Evolutionary conservation across 2,329 filamentous ascomycete species (phyloP).

Genomic region (Colletotrichum sp.): DNA sequence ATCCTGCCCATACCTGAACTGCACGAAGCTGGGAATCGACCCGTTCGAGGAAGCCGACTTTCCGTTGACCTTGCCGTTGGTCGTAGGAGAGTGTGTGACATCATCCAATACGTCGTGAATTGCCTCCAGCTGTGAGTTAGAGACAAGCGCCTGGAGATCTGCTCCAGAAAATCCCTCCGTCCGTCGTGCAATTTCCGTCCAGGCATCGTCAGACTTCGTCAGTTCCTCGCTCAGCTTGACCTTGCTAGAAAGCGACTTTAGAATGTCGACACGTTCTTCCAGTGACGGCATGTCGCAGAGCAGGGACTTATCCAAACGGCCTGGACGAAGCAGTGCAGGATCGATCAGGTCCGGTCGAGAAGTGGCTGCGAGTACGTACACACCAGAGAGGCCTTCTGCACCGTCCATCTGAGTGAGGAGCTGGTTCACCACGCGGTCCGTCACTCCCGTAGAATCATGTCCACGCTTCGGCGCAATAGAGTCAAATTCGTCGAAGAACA

Average conservation of each 20-base stretch:
- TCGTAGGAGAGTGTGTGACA: slow-evolving; percentile 30
- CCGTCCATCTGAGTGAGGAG: slow-evolving; percentile 99
- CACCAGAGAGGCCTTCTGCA: slow-evolving; percentile 90
- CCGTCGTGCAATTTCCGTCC: slow-evolving; percentile 76
- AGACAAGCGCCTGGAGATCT: slow-evolving; percentile 92
- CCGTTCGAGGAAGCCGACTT: slow-evolving; percentile 24
- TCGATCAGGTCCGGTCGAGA: slow-evolving; percentile 94
- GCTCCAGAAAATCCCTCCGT: slow-evolving; percentile 95
- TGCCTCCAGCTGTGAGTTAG: slow-evolving; percentile 95
- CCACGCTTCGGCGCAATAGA: slow-evolving; percentile 96
- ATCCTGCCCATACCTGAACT: slow-evolving; percentile 80
- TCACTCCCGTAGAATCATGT: slow-evolving; percentile 97
- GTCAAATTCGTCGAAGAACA: slow-evolving; percentile 99
- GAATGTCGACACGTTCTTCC: slow-evolving; percentile 86
- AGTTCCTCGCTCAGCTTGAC: slow-evolving; percentile 75
- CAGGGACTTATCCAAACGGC: slow-evolving; percentile 90
- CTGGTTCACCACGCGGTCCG: slow-evolving; percentile 97
- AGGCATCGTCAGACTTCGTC: slow-evolving; percentile 54
- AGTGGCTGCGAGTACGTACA: slow-evolving; percentile 95
- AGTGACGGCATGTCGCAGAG: slow-evolving; percentile 86
- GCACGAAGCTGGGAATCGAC: slow-evolving; percentile 66
- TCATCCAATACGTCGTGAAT: slow-evolving; percentile 89
- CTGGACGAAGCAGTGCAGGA: slow-evolving; percentile 88
- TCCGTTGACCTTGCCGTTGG: slow-evolving; percentile 39
- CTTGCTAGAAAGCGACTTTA: slow-evolving; percentile 82